These are phyloP conservation scores for Didymella exigua DNA, from an alignment of 2,329 filamentous ascomycete genomes.

Conservation along the genomic window DNA sequence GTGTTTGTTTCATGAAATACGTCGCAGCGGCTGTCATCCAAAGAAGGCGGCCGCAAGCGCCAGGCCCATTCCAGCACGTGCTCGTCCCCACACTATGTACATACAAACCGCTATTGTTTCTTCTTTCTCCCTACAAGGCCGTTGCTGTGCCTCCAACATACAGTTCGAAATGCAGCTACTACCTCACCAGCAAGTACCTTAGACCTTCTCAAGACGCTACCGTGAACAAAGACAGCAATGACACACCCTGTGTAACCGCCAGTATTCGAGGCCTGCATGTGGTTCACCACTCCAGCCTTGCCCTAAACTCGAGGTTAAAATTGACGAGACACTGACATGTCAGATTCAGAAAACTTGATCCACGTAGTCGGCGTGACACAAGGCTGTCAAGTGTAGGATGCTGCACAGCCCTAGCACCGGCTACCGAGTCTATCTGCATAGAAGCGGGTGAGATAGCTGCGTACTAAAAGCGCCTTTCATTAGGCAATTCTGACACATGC, in stretches of 20 bases:
- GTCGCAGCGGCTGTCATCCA: conserved; percentile 12
- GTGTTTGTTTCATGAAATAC: conserved; percentile 23
- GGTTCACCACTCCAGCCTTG: conserved; percentile 7
- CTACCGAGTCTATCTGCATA: conserved; percentile 7
- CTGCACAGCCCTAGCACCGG: conserved; percentile 15
- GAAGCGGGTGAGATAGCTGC: conserved; percentile 1
- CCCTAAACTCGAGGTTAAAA: conserved; percentile 9
- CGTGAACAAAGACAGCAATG: conserved; percentile 18
- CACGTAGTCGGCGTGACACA: conserved; percentile 12
- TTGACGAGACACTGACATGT: conserved; percentile 7
- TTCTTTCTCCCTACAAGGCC: neutral
- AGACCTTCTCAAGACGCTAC: conserved; percentile 10
- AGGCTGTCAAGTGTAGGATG: conserved; percentile 4
- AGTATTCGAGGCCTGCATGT: conserved; percentile 14
- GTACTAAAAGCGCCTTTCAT: neutral
- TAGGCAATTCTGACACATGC: neutral
- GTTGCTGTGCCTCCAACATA: conserved; percentile 18
- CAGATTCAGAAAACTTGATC: conserved; percentile 8
- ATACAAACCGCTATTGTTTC: conserved; percentile 16
- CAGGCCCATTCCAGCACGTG: conserved; percentile 20
- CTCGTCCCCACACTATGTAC: neutral
- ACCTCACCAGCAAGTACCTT: conserved; percentile 15
- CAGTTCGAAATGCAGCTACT: conserved; percentile 17
- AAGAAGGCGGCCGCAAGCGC: conserved; percentile 13
- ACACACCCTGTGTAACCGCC: conserved; percentile 17